These are phyloP conservation scores for Strobilomyces echinocephalus DNA, from an alignment of 768 basidiomycete genomes.

Conservation along the genomic window DNA sequence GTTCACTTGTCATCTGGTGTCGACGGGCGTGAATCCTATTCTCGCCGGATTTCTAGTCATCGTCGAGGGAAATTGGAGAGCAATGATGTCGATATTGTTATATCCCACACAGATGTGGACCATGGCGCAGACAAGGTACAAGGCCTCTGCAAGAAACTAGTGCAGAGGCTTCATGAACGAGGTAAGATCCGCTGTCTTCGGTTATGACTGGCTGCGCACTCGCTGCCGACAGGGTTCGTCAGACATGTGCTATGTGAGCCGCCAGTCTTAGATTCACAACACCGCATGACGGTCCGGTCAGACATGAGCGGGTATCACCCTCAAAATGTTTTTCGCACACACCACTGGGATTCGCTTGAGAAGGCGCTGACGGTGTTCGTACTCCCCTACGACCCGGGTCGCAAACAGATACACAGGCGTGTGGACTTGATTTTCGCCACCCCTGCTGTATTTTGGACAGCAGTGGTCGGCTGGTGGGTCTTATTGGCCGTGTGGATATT, in stretches of 20 bases:
- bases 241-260: slow-evolving; percentile 80
- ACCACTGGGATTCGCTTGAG: slow-evolving; percentile 78
- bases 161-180: slow-evolving; percentile 49
- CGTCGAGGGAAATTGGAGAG: slow-evolving; percentile 77
- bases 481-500: neutral
- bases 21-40: neutral
- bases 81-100: slow-evolving; percentile 87
- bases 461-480: slow-evolving; percentile 82
- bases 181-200: slow-evolving; percentile 38
- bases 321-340: slow-evolving; percentile 48
- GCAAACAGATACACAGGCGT: slow-evolving; percentile 52
- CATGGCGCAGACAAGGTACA: slow-evolving; percentile 46
- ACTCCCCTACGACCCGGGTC: slow-evolving; percentile 41
- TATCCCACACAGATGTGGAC: slow-evolving; percentile 59
- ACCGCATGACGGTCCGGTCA: slow-evolving; percentile 25
- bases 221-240: slow-evolving; percentile 49
- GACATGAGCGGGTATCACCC: slow-evolving; percentile 59
- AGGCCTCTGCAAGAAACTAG: slow-evolving; percentile 57
- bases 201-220: neutral
- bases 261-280: neutral
- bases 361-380: slow-evolving; percentile 79
- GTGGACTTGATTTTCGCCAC: slow-evolving; percentile 82
- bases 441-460: slow-evolving; percentile 79
- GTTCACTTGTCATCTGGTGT: neutral
- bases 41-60: slow-evolving; percentile 45